Evolutionary conservation across 1,139 yeast genomes (phyloP).

Genomic region (Scheffersomyces cryptocercus): DNA sequence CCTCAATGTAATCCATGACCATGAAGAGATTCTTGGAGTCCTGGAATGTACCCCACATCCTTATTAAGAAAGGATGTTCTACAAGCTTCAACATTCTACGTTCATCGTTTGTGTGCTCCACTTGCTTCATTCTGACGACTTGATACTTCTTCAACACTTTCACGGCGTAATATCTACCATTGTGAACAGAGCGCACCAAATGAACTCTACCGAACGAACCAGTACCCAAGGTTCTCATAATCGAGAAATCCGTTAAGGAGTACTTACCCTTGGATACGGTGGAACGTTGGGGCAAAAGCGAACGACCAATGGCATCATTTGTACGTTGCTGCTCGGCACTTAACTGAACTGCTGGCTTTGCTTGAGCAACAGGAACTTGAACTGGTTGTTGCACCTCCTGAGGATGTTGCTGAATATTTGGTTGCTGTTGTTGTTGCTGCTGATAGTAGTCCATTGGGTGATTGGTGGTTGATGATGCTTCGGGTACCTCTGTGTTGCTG

Average conservation of each 20-base stretch:
- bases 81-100: slow-evolving; percentile 56
- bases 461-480: slow-evolving; percentile 1
- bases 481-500: slow-evolving; percentile 9
- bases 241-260: slow-evolving; percentile 51
- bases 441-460: slow-evolving; percentile 2
- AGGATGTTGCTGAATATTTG: slow-evolving; percentile 6
- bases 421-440: slow-evolving; percentile 7
- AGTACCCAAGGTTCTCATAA: slow-evolving; percentile 59
- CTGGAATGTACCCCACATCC: slow-evolving; percentile 70
- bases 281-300: slow-evolving; percentile 23
- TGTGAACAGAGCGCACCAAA: slow-evolving; percentile 57
- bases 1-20: slow-evolving; percentile 67
- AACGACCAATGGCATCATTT: slow-evolving; percentile 20
- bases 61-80: slow-evolving; percentile 58
- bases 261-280: slow-evolving; percentile 57
- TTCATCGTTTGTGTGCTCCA: slow-evolving; percentile 65
- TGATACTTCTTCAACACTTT: slow-evolving; percentile 58
- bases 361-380: slow-evolving; percentile 1
- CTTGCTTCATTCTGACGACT: slow-evolving; percentile 63
- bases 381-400: slow-evolving; percentile 7
- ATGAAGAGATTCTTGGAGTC: slow-evolving; percentile 56
- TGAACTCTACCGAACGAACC: slow-evolving; percentile 68
- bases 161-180: slow-evolving; percentile 61
- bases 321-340: slow-evolving; percentile 9
- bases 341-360: slow-evolving; percentile 1